phyloP scores from a whole-genome alignment of 2,329 filamentous ascomycete species.

The Macrophomina pseudophaseolina region DNA sequence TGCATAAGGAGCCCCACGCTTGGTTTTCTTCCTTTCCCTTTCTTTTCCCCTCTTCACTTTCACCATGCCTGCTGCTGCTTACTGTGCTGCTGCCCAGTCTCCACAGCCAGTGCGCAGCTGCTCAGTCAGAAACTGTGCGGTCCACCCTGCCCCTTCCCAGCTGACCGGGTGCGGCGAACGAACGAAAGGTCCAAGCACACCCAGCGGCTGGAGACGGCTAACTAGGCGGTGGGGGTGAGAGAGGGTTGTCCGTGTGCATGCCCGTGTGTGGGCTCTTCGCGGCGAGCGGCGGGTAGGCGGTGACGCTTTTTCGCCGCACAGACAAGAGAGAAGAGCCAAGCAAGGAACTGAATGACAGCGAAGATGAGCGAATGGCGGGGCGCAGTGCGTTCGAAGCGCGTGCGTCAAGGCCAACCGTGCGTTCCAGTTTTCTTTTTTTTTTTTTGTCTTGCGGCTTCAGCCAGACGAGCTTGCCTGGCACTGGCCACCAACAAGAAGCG shows the following conservation, averaged over 20 bases:
- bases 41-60: background rate
- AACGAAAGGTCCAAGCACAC: background rate
- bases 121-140: background rate
- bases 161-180: background rate
- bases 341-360: background rate
- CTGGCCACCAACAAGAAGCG: slow-evolving; percentile 1
- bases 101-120: background rate
- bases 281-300: slow-evolving; percentile 5
- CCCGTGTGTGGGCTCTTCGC: background rate
- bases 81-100: background rate
- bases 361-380: background rate
- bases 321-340: background rate
- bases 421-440: background rate
- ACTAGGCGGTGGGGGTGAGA: background rate
- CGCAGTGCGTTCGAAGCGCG: background rate
- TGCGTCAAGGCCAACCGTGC: background rate
- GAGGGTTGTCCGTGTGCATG: background rate
- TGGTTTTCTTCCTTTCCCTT: background rate
- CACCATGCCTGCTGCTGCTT: background rate
- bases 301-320: slow-evolving; percentile 9
- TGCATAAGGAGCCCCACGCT: background rate
- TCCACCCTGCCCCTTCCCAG: background rate
- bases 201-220: background rate
- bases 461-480: slow-evolving; percentile 17
- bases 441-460: slow-evolving; percentile 8